Evolutionary conservation across 768 basidiomycete genomes (phyloP).

Genomic region (Rhodocollybia butyracea): DNA sequence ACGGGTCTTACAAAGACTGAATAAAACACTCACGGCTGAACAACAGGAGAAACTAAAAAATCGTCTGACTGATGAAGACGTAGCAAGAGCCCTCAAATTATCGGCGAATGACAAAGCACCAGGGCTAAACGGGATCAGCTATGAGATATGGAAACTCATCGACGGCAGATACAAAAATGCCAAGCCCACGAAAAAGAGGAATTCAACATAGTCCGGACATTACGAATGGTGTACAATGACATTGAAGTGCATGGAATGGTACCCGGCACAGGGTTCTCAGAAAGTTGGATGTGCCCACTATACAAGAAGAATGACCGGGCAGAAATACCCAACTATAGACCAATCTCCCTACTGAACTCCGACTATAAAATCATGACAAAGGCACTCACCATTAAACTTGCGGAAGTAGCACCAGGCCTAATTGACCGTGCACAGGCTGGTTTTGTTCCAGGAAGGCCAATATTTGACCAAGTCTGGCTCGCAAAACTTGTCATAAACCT

Average conservation of each 20-base stretch:
- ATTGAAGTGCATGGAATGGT: constrained; percentile 23
- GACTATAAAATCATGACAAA: constrained; percentile 36
- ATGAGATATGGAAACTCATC: constrained; percentile 5
- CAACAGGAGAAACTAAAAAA: neutral
- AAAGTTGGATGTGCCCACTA: constrained; percentile 37
- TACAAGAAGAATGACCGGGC: constrained; percentile 37
- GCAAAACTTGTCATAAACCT: constrained; percentile 21
- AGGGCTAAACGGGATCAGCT: constrained; percentile 11
- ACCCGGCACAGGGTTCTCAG: constrained; percentile 14
- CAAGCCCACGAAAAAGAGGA: neutral
- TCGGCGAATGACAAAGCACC: constrained; percentile 4
- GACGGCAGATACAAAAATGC: neutral
- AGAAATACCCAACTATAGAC: constrained; percentile 32
- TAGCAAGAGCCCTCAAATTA: neutral
- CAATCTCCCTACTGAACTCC: constrained; percentile 33
- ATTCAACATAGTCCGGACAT: constrained; percentile 8
- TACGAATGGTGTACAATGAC: constrained; percentile 14
- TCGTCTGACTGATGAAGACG: neutral
- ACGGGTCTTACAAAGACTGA: neutral
- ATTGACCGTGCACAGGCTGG: constrained; percentile 38
- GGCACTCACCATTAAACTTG: constrained; percentile 19
- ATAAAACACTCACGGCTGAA: neutral
- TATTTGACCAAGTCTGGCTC: constrained; percentile 31
- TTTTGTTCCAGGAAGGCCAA: constrained; percentile 28
- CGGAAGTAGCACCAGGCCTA: constrained; percentile 12